Conservation (phyloP, 2,329 filamentous ascomycete species). For the Aphanoascus verrucosus region DNA sequence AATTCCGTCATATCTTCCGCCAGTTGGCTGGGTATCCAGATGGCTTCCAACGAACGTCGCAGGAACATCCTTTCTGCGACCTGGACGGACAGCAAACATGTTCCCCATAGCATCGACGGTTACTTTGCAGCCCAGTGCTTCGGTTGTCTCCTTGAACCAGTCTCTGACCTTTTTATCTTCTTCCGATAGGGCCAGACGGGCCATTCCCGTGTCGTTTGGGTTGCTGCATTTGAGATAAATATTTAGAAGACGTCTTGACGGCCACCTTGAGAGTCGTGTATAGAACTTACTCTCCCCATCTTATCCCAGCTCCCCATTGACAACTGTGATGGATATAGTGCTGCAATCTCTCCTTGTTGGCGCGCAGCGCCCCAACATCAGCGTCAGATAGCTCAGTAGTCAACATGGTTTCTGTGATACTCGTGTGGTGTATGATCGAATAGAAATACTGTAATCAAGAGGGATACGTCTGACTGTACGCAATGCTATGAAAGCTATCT, state of each 20-base stretch:
- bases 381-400: constrained; percentile 40
- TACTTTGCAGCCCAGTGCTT: constrained; percentile 54
- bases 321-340: constrained; percentile 55
- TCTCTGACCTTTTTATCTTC: constrained; percentile 60
- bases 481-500: background rate
- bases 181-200: constrained; percentile 59
- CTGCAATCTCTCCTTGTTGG: constrained; percentile 51
- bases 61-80: constrained; percentile 45
- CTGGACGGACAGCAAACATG: constrained; percentile 62
- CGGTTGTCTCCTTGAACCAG: constrained; percentile 60
- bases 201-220: constrained; percentile 62
- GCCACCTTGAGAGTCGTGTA: constrained; percentile 1
- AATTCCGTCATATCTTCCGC: constrained; percentile 47
- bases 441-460: background rate
- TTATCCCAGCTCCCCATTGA: constrained; percentile 54
- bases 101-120: constrained; percentile 69
- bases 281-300: constrained; percentile 54
- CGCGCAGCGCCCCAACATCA: constrained; percentile 44
- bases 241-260: background rate
- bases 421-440: background rate
- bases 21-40: constrained; percentile 43
- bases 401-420: constrained; percentile 22
- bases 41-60: constrained; percentile 41
- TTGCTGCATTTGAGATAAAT: constrained; percentile 18
- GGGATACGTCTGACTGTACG: background rate